Evolutionary conservation across 257 asterid genomes (phyloP).

Genomic region (Salvia rosmarinus): DNA sequence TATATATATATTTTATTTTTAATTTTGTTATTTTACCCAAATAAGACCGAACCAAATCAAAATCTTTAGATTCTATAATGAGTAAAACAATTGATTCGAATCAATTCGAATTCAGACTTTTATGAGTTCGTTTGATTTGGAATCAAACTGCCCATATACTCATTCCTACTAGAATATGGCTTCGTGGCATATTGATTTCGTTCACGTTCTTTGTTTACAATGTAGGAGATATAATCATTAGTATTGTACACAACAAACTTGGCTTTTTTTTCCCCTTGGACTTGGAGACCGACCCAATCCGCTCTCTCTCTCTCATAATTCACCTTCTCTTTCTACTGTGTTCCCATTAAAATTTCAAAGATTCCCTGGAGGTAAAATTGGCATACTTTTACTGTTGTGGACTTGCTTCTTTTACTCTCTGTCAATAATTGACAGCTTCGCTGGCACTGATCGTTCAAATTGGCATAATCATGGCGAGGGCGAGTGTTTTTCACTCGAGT

Average conservation of each 20-base stretch:
- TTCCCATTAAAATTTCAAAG: neutral
- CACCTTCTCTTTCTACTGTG: neutral
- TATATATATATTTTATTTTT: too few relatives aligned
- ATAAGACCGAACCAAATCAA: too few relatives aligned
- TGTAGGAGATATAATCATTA: constrained; percentile 43
- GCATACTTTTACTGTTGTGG: neutral
- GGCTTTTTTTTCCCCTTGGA: constrained; percentile 23
- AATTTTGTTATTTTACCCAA: too few relatives aligned
- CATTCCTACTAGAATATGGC: too few relatives aligned
- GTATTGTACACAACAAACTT: constrained; percentile 38
- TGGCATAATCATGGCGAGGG: neutral
- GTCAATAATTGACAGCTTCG: neutral
- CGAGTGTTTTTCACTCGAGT: constrained; percentile 10
- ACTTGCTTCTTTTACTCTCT: neutral
- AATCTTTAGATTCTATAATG: too few relatives aligned
- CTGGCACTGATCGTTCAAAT: too few relatives aligned
- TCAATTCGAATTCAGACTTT: too few relatives aligned
- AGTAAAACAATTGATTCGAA: too few relatives aligned
- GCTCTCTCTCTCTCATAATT: neutral
- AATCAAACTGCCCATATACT: too few relatives aligned
- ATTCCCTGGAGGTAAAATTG: neutral
- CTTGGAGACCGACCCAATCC: neutral
- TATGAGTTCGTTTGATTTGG: too few relatives aligned
- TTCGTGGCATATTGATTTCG: constrained; percentile 32
- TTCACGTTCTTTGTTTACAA: constrained; percentile 38